phyloP scores from a whole-genome alignment of 306 rosid species.

The Ceratonia siliqua region DNA sequence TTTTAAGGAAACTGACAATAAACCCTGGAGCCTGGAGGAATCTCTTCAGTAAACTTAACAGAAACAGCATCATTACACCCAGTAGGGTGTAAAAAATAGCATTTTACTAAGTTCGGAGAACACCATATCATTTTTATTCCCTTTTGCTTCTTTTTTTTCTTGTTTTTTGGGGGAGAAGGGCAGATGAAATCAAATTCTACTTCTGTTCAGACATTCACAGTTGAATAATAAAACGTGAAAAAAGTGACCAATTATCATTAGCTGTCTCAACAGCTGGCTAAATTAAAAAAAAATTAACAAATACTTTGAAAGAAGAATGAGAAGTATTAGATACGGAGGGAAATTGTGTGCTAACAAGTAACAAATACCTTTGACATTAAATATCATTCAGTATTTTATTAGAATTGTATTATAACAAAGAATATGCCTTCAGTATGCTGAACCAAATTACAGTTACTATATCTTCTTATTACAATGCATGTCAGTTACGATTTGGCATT shows the following conservation, averaged over 20 bases:
- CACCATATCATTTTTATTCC: neutral
- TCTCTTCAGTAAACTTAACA: neutral
- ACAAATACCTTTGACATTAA: no score
- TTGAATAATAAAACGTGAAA: neutral
- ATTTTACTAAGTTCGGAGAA: neutral
- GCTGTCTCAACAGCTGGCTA: neutral
- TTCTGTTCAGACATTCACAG: neutral
- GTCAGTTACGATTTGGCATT: neutral
- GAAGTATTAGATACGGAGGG: no score
- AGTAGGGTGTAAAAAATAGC: neutral
- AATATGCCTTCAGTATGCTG: neutral
- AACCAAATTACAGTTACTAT: neutral
- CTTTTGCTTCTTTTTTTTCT: neutral
- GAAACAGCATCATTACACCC: neutral
- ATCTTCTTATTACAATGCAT: neutral
- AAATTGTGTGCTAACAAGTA: no score
- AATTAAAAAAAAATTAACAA: no score
- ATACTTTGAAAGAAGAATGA: no score
- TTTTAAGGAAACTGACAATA: neutral
- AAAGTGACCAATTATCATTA: no score
- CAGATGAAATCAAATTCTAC: neutral
- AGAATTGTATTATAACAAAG: neutral
- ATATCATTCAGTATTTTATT: no score
- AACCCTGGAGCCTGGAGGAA: neutral
- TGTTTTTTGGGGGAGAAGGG: neutral